Conservation (phyloP, 768 basidiomycete genomes). For the Trametes gibbosa region DNA sequence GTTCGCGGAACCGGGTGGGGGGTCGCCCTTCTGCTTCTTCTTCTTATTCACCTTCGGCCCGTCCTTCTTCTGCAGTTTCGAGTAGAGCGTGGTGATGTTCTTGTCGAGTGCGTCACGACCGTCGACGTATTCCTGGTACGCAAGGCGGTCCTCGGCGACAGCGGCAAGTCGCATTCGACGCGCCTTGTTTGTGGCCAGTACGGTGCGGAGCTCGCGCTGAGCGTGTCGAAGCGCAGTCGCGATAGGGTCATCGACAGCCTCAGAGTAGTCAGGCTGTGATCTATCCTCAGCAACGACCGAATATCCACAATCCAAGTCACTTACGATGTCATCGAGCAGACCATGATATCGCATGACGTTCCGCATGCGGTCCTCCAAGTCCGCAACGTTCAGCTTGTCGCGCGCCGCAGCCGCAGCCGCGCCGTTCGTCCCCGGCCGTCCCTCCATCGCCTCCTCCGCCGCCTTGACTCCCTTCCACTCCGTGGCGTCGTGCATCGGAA, state of each 20-base stretch:
- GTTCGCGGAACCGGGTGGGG: constrained; percentile 31
- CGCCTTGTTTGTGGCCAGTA: constrained; percentile 80
- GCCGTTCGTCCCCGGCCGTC: constrained; percentile 63
- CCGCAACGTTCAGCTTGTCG: constrained; percentile 76
- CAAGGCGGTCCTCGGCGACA: constrained; percentile 83
- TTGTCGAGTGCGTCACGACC: constrained; percentile 84
- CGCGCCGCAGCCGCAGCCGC: constrained; percentile 75
- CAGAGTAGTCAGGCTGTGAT: constrained; percentile 65
- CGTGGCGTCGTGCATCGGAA: constrained; percentile 61
- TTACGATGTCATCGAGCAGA: constrained; percentile 64
- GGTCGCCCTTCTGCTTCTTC: constrained; percentile 60
- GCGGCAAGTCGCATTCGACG: constrained; percentile 70
- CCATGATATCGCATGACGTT: constrained; percentile 80
- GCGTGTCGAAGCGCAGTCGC: constrained; percentile 86
- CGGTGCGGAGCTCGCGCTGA: constrained; percentile 74
- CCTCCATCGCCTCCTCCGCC: constrained; percentile 83
- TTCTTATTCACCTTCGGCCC: constrained; percentile 65
- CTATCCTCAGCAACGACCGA: constrained; percentile 15
- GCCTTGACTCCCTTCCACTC: constrained; percentile 80
- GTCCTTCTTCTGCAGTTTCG: constrained; percentile 82
- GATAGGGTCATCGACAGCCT: constrained; percentile 91
- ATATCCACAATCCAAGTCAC: constrained; percentile 30
- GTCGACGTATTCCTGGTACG: constrained; percentile 89
- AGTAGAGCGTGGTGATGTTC: constrained; percentile 70
- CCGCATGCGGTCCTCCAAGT: constrained; percentile 70